phyloP scores from a whole-genome alignment of 345 rosid species.

The Viola odorata region DNA sequence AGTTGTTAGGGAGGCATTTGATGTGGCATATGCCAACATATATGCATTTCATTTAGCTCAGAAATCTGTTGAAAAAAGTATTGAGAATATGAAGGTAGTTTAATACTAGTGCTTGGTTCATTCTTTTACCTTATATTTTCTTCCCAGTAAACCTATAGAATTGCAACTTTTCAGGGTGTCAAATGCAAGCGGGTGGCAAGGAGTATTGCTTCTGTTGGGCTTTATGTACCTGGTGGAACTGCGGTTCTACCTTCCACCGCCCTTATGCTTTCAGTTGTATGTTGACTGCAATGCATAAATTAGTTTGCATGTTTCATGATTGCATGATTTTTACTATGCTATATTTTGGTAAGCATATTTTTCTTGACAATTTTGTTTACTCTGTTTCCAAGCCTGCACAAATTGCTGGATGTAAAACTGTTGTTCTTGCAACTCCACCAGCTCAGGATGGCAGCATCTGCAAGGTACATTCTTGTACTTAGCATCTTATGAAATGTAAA shows the following conservation, averaged over 20 bases:
- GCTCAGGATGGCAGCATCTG: constrained; percentile 74
- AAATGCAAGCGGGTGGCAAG: constrained; percentile 80
- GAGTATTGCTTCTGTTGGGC: constrained; percentile 87
- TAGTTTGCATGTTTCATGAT: constrained; percentile 3
- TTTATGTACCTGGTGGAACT: constrained; percentile 93
- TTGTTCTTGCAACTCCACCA: constrained; percentile 91
- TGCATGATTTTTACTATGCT: not conserved
- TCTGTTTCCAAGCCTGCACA: constrained; percentile 64
- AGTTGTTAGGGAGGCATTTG: constrained; percentile 60
- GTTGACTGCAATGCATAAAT: constrained; percentile 18
- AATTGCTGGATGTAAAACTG: constrained; percentile 85
- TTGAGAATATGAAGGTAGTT: constrained; percentile 84
- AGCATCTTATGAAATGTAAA: not conserved
- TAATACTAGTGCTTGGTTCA: constrained; percentile 1
- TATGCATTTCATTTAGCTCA: constrained; percentile 85
- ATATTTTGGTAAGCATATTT: not conserved
- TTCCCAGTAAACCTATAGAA: not conserved
- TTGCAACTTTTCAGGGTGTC: constrained; percentile 55
- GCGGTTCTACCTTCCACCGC: constrained; percentile 95
- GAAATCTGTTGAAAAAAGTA: constrained; percentile 50
- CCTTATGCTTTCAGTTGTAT: constrained; percentile 84
- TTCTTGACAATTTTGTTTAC: constrained; percentile 15
- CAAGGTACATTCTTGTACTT: constrained; percentile 40
- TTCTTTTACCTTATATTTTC: constrained; percentile 8
- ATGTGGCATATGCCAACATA: constrained; percentile 84